A percentile compares a stretch with the other conserved stretches of the same genome.
phyloP scores from a whole-genome alignment of 139 green algal species.

The Ettlia oleoabundans region DNA sequence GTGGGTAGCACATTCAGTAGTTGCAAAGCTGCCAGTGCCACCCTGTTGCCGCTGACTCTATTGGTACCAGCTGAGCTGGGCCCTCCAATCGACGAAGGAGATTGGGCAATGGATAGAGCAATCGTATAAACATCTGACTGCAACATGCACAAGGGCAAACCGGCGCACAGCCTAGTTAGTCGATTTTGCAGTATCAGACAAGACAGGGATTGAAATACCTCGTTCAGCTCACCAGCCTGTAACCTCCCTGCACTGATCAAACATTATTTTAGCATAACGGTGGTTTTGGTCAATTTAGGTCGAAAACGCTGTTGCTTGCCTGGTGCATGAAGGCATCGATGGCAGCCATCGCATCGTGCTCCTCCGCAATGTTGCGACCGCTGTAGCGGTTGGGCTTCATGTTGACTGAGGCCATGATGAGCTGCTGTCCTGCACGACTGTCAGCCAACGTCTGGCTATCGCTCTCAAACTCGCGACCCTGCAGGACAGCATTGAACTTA shows the following conservation, averaged over 20 bases:
- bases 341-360: not conserved
- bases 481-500: not conserved
- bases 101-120: not conserved
- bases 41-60: not conserved
- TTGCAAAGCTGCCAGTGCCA: slow-evolving; percentile 31
- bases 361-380: not conserved
- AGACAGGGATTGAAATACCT: too few species aligned
- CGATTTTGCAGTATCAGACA: too few species aligned
- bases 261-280: too few species aligned
- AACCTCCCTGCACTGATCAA: too few species aligned
- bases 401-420: slow-evolving; percentile 3
- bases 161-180: too few species aligned
- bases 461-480: slow-evolving; percentile 22
- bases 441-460: slow-evolving; percentile 9
- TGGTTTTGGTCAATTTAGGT: too few species aligned
- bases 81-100: not conserved
- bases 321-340: not conserved
- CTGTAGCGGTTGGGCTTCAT: not conserved
- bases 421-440: not conserved
- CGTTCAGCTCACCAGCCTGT: too few species aligned
- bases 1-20: slow-evolving; percentile 75
- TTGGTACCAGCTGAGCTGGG: not conserved
- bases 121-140: not conserved
- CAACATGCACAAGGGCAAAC: too few species aligned
- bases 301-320: not conserved